phyloP scores from a whole-genome alignment of 78 protist genomes.

The Dictyostelium discoideum region DNA sequence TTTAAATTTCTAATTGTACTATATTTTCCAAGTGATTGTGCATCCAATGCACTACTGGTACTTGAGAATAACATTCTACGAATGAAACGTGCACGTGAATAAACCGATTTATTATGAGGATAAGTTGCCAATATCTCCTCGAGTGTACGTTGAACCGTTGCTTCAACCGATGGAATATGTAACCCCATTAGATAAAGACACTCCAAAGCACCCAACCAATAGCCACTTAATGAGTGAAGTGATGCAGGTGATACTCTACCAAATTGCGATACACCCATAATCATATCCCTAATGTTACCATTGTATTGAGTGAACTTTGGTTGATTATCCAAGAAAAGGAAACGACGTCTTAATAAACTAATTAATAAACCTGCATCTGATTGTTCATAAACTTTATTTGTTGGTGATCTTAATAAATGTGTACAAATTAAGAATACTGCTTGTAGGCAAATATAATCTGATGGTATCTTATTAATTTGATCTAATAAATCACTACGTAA shows the following conservation, averaged over 20 bases:
- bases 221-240: not conserved
- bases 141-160: constrained; percentile 32
- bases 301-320: constrained; percentile 56
- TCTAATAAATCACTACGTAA: constrained; percentile 46
- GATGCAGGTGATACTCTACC: constrained; percentile 5
- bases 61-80: constrained; percentile 5
- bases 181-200: constrained; percentile 33
- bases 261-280: constrained; percentile 57
- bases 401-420: constrained; percentile 30
- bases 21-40: constrained; percentile 23
- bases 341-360: constrained; percentile 13
- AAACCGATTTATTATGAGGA: constrained; percentile 30
- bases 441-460: constrained; percentile 69
- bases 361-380: constrained; percentile 21
- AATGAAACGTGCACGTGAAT: constrained; percentile 49
- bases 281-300: constrained; percentile 59
- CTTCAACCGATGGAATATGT: constrained; percentile 33
- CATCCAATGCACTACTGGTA: not conserved
- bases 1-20: not conserved
- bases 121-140: constrained; percentile 56
- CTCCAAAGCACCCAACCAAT: constrained; percentile 70
- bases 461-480: constrained; percentile 52
- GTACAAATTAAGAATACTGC: constrained; percentile 31
- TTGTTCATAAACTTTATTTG: constrained; percentile 72
- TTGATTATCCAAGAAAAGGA: constrained; percentile 62